Evolutionary conservation across 2,329 filamentous ascomycete species (phyloP).

Genomic region (Chaetomium sp.): DNA sequence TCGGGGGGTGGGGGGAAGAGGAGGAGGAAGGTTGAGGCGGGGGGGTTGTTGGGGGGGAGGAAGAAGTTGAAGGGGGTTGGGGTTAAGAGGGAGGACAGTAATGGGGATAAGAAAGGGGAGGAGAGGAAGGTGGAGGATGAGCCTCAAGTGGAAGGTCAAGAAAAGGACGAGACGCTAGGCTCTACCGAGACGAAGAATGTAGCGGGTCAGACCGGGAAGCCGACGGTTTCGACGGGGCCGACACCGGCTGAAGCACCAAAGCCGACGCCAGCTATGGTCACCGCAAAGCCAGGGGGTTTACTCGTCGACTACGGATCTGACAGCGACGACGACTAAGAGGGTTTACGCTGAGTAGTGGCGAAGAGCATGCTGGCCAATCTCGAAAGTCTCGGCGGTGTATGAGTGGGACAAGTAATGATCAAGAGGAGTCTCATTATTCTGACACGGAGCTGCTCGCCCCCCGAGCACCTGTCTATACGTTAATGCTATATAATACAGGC

Average conservation of each 20-base stretch:
- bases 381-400: too few species aligned
- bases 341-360: too few species aligned
- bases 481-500: constrained; percentile 4
- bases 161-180: neutral
- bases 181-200: neutral
- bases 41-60: neutral
- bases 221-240: neutral
- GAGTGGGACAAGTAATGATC: neutral
- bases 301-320: constrained; percentile 25
- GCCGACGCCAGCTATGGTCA: neutral
- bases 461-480: neutral
- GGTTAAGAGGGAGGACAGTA: constrained; percentile 25
- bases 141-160: constrained; percentile 9
- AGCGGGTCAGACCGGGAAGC: neutral
- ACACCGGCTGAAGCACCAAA: neutral
- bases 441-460: neutral
- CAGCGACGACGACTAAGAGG: constrained; percentile 18
- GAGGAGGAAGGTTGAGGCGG: constrained; percentile 33
- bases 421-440: constrained; percentile 6
- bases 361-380: too few species aligned
- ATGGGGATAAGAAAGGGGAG: constrained; percentile 17
- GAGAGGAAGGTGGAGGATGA: constrained; percentile 10
- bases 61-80: constrained; percentile 20
- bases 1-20: constrained; percentile 31
- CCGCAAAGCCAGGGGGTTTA: constrained; percentile 14